phyloP scores from a whole-genome alignment of 2,329 filamentous ascomycete genomes.

The Pseudovirgaria hyperparasitica region DNA sequence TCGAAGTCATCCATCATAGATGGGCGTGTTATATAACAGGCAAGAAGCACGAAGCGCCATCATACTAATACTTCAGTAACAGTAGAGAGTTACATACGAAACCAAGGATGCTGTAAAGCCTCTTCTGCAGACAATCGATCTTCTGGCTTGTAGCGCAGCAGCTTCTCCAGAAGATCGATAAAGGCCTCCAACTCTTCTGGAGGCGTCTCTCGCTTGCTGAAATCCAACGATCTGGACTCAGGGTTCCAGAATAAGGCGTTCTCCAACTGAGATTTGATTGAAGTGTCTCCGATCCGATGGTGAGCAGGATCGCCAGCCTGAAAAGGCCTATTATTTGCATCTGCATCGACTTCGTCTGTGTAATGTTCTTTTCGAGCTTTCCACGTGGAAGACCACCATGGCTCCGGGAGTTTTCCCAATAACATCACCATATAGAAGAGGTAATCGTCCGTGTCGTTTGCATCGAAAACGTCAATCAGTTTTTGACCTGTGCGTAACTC shows the following conservation, averaged over 20 bases:
- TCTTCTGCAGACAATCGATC: conserved; percentile 8
- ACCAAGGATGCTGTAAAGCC: conserved; percentile 12
- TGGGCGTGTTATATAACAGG: no score
- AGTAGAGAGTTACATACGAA: no score
- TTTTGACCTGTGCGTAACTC: conserved; percentile 24
- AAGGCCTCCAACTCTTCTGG: conserved; percentile 10
- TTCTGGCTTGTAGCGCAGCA: conserved; percentile 11
- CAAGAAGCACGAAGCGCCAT: no score
- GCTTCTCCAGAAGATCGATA: conserved; percentile 8
- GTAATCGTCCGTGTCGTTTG: conserved; percentile 19
- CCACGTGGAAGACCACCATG: conserved; percentile 20
- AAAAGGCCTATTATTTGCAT: conserved; percentile 11
- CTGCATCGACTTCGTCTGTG: conserved; percentile 6
- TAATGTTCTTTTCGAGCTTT: conserved; percentile 1
- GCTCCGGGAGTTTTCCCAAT: conserved; percentile 21
- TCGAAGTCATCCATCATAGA: no score
- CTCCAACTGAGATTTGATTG: conserved; percentile 27
- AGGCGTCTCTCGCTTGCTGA: conserved; percentile 8
- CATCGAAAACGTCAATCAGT: conserved; percentile 12
- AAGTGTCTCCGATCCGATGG: conserved; percentile 8
- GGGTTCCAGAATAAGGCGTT: conserved; percentile 24
- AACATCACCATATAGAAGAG: conserved; percentile 17
- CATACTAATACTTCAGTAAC: no score
- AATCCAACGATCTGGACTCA: no score
- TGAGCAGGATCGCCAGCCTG: conserved; percentile 10